Evolutionary conservation across 2,329 filamentous ascomycete species (phyloP).

Genomic region (Exophiala oligosperma): DNA sequence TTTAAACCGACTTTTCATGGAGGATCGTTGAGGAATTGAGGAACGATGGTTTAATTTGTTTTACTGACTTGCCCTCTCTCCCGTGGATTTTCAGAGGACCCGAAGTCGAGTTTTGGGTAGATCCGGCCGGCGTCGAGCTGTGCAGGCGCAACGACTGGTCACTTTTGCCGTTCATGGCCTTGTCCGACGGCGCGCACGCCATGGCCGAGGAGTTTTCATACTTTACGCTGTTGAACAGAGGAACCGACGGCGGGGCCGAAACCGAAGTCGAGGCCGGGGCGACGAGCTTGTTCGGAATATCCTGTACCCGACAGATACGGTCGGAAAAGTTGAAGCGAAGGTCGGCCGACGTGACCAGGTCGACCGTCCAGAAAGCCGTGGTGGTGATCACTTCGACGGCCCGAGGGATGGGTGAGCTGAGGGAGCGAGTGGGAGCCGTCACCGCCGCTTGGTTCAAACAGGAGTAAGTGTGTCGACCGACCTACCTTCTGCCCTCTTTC

Average conservation of each 20-base stretch:
- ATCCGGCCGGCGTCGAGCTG: slow-evolving; percentile 74
- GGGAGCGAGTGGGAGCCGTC: slow-evolving; percentile 85
- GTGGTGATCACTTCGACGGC: slow-evolving; percentile 92
- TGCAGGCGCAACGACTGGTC: slow-evolving; percentile 85
- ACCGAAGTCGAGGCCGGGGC: background rate
- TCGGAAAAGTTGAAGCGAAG: slow-evolving; percentile 73
- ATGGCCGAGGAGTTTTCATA: slow-evolving; percentile 97
- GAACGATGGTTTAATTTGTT: background rate
- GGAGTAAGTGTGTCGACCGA: slow-evolving; percentile 48
- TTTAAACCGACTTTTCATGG: background rate
- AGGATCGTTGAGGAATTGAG: too few relatives aligned
- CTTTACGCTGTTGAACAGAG: slow-evolving; percentile 74
- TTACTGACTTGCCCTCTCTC: background rate
- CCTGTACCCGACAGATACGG: slow-evolving; percentile 90
- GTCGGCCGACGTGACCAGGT: slow-evolving; percentile 88
- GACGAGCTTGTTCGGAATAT: slow-evolving; percentile 88
- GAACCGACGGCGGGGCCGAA: background rate
- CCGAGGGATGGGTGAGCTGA: slow-evolving; percentile 83
- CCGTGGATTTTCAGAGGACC: slow-evolving; percentile 62
- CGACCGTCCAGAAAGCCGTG: slow-evolving; percentile 96
- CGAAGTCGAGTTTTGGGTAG: slow-evolving; percentile 92
- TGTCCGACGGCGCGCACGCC: slow-evolving; percentile 94
- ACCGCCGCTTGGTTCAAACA: slow-evolving; percentile 97
- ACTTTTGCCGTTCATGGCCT: slow-evolving; percentile 90
- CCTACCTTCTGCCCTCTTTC: background rate